Evolutionary conservation across 2,329 filamentous ascomycete genomes (phyloP), one percentile per base, ranked within the genome.

Genomic region (Tolypocladium capitatum): DNA sequence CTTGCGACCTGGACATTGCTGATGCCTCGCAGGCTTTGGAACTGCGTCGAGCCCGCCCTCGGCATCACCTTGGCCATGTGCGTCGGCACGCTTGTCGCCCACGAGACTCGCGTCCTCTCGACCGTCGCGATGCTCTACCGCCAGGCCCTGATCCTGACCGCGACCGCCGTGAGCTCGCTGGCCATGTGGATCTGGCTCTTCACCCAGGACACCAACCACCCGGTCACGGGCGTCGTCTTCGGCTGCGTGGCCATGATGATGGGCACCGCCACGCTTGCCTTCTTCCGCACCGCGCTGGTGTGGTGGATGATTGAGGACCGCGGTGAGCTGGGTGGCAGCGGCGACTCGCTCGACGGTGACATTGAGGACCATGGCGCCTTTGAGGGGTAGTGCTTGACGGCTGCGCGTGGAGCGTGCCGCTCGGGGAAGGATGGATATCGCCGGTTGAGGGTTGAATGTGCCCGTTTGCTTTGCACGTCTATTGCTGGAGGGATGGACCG

Each of bases 91-190:
- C 47, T 63, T 1, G 27, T 60, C 24, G 34, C 51, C 10, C 57
- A 63, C 48, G 63, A 64, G 46, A 46, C 52, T 20, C 53, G 50
- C 2, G 41, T 54, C 1, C 53, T 65, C 4, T 63, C 61, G 1
- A 49, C 58, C 0, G 50, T 59, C 2, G 55, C 50, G 0, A 46
- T 61, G 0, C 51, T 65, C 2, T 60, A 56, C 31, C 48, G 62
- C 1, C 57, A 65, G 36, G 57, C 56, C 1, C 49, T 52, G 1
- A 57, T 62, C 8, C 53, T 63, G 1, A 14, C 49, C 4, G 36
- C 58, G 5, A 55, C 58, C 2, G 58, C 58, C 1, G 35, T 40
- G 1, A 49, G 54, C 0, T 55, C 56, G 9, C 38, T 56, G 2
- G 34, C 51, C 11, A 47, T 61, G 40, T 59, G 53, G 54, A 49